phyloP scores from a whole-genome alignment of 306 rosid species.

The Cajanus cajan region DNA sequence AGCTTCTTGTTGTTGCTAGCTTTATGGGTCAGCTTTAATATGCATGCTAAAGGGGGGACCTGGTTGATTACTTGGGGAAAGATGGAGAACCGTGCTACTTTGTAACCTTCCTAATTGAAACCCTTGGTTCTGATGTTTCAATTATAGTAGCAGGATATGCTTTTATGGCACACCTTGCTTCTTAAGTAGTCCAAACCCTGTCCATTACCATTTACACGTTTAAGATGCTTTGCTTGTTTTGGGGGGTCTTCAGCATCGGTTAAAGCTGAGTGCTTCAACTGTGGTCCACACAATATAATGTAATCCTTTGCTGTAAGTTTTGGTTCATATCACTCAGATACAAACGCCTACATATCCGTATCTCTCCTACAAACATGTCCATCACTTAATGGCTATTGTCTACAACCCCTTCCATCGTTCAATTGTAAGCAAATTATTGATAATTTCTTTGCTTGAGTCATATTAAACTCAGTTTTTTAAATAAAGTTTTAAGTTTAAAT shows the following conservation, averaged over 20 bases:
- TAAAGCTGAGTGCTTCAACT: slow-evolving; percentile 51
- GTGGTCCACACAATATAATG: slow-evolving; percentile 46
- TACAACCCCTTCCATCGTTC: not conserved
- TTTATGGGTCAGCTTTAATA: slow-evolving; percentile 41
- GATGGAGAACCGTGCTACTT: slow-evolving; percentile 36
- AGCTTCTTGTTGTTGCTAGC: not conserved
- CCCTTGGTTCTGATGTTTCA: slow-evolving; percentile 30
- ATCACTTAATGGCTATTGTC: slow-evolving; percentile 35
- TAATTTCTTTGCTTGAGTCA: too few species aligned
- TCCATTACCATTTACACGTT: slow-evolving; percentile 27
- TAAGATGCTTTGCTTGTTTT: slow-evolving; percentile 66
- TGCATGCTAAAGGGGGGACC: slow-evolving; percentile 42
- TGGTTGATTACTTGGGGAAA: slow-evolving; percentile 43
- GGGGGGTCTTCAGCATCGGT: slow-evolving; percentile 39
- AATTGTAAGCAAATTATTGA: not conserved
- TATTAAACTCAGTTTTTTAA: too few species aligned
- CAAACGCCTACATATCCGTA: slow-evolving; percentile 25
- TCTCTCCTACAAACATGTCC: slow-evolving; percentile 31
- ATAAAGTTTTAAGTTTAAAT: too few species aligned
- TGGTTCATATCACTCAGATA: slow-evolving; percentile 24
- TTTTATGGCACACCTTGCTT: slow-evolving; percentile 39
- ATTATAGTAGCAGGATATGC: slow-evolving; percentile 28
- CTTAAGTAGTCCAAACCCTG: slow-evolving; percentile 36
- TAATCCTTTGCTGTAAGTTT: slow-evolving; percentile 38
- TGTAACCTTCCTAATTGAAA: slow-evolving; percentile 27